Evolutionary conservation across 768 basidiomycete species (phyloP).

Genomic region (Pisolithus tinctorius): DNA sequence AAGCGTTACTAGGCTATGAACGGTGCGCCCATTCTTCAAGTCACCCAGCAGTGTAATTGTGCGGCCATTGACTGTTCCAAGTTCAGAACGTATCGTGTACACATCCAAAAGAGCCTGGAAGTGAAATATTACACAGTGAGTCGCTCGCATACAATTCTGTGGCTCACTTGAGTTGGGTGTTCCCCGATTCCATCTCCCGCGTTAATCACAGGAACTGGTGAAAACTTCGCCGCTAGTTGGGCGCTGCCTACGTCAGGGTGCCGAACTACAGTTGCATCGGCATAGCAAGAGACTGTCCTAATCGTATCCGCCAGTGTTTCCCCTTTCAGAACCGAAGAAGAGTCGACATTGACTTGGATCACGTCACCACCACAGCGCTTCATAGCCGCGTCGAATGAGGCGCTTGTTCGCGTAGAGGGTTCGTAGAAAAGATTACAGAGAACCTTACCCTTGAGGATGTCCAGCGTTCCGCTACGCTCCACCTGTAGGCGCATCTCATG

Average conservation of each 20-base stretch:
- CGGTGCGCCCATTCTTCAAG: slow-evolving; percentile 95
- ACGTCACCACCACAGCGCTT: slow-evolving; percentile 96
- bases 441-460: slow-evolving; percentile 86
- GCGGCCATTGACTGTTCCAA: slow-evolving; percentile 95
- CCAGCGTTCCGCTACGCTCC: slow-evolving; percentile 82
- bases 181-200: slow-evolving; percentile 97
- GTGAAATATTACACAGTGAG: slow-evolving; percentile 4
- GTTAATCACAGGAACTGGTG: slow-evolving; percentile 92
- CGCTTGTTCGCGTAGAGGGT: slow-evolving; percentile 90
- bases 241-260: slow-evolving; percentile 93
- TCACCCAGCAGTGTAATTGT: slow-evolving; percentile 92
- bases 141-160: neutral
- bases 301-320: slow-evolving; percentile 92
- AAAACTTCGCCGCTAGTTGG: slow-evolving; percentile 94
- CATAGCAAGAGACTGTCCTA: slow-evolving; percentile 90
- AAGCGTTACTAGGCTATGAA: slow-evolving; percentile 90
- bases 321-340: slow-evolving; percentile 88
- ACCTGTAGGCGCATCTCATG: slow-evolving; percentile 97
- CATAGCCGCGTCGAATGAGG: slow-evolving; percentile 98
- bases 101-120: slow-evolving; percentile 73
- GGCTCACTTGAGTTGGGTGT: slow-evolving; percentile 87
- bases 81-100: slow-evolving; percentile 94
- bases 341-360: slow-evolving; percentile 72
- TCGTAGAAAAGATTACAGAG: slow-evolving; percentile 94
- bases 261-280: slow-evolving; percentile 89